These are phyloP conservation scores for Hysterangium stoloniferum DNA, from an alignment of 768 basidiomycete species.

Conservation along the genomic window DNA sequence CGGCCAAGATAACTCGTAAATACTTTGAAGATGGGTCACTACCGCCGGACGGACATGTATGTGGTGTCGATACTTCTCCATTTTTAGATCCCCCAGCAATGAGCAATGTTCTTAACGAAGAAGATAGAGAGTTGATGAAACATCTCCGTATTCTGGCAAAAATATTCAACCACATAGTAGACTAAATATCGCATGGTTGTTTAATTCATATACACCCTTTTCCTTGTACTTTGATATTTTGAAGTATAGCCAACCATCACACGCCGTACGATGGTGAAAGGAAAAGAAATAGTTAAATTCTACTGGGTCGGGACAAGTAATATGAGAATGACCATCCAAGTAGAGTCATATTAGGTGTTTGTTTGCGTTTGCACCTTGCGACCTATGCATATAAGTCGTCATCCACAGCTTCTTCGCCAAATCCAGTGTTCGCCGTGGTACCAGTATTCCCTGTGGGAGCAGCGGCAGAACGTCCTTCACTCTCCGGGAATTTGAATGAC, in stretches of 20 bases:
- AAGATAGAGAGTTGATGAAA: background rate
- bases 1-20: background rate
- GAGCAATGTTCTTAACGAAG: background rate
- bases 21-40: slow-evolving; percentile 4
- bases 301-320: too few species aligned
- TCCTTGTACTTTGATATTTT: too few species aligned
- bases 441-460: slow-evolving; percentile 40
- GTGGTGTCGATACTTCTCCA: background rate
- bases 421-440: slow-evolving; percentile 48
- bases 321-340: too few species aligned
- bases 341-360: too few species aligned
- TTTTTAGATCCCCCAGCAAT: background rate
- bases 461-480: slow-evolving; percentile 28
- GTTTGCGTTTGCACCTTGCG: too few species aligned
- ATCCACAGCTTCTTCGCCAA: slow-evolving; percentile 79
- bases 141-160: too few species aligned
- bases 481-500: slow-evolving; percentile 98
- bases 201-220: too few species aligned
- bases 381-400: slow-evolving; percentile 91
- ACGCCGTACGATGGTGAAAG: too few species aligned
- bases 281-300: too few species aligned
- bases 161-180: too few species aligned
- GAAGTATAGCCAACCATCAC: too few species aligned
- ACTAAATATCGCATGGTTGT: too few species aligned
- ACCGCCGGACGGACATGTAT: background rate